Percentiles rank a stretch among this genome's conserved stretches.
Conservation (phyloP, 2,329 filamentous ascomycete species). For the Exophiala calicioides region DNA sequence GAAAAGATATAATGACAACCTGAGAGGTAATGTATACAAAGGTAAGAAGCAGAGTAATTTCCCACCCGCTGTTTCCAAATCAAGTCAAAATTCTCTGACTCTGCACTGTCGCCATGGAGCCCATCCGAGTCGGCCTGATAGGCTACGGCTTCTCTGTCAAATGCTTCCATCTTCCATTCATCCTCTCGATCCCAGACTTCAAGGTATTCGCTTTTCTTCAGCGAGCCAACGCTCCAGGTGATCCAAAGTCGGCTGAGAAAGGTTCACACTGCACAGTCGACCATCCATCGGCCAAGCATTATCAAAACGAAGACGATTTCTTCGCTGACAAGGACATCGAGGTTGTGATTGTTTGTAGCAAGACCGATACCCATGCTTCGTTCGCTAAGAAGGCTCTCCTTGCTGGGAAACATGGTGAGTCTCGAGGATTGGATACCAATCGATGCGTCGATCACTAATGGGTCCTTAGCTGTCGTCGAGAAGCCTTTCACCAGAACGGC, state of each 20-base stretch:
- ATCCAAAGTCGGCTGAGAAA: conserved; percentile 54
- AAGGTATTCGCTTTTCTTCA: conserved; percentile 74
- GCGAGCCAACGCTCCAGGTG: conserved; percentile 47
- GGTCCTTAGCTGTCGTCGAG: conserved; percentile 66
- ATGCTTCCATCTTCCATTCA: conserved; percentile 79
- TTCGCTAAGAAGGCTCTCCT: conserved; percentile 66
- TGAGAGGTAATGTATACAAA: too few relatives aligned
- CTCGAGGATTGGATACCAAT: conserved; percentile 14
- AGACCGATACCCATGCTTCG: conserved; percentile 69
- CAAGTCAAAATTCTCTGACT: too few relatives aligned
- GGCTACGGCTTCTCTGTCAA: conserved; percentile 69
- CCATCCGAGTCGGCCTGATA: conserved; percentile 58
- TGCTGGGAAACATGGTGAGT: conserved; percentile 69
- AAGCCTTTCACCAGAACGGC: conserved; percentile 77
- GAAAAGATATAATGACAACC: too few relatives aligned
- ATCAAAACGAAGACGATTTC: conserved; percentile 62
- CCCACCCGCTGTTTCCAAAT: too few relatives aligned
- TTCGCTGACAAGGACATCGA: conserved; percentile 67
- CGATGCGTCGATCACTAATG: neutral
- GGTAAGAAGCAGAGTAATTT: too few relatives aligned
- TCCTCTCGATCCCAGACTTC: conserved; percentile 63
- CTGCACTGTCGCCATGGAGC: conserved; percentile 10
- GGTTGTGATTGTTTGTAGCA: conserved; percentile 70
- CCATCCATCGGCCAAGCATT: conserved; percentile 65
- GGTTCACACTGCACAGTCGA: conserved; percentile 66